Base-by-base conservation (phyloP, 768 basidiomycete genomes). In the Leccinellum luteum region DNA sequence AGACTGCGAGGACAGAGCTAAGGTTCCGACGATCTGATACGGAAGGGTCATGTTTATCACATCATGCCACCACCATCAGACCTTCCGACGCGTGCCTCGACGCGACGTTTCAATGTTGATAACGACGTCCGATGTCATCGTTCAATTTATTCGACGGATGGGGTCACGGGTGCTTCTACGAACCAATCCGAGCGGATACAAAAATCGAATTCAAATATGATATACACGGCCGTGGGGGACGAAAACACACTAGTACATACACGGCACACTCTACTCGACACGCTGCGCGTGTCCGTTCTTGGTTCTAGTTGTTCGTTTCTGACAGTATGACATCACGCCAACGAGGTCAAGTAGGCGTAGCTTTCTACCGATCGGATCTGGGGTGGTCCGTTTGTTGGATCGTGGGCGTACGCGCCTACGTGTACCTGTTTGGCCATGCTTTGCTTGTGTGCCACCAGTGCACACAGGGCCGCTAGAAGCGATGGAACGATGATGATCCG, bases 381-480 rank as follows among this genome's bases (percentile, higher is more conserved):
- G 21, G 56, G 48, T 55, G 56, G 51, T 1, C 51, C 48, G 2
- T 51, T 28, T 9, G 51, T 8, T 0, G 25, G 14, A n/a, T 64
- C 64, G 32, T 61, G 54, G 13, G 9, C 27, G 43, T 59, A 55
- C n/a, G 44, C 31, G 12, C 54, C 54, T 3, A 19, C 41, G 41
- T 62, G 59, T n/a, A 3, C 47, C 34, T 55, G 59, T 53, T 59
- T 63, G 28, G 61, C 58, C 23, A 55, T 44, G 27, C 32, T 62
- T 53, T 74, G 69, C 54, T 60, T 67, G 1, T 69, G 61, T 34
- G 71, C 71, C 14, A 74, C 65, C 32, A 94, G 79, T 2, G 94
- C 94, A 64, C 91, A 90, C 41, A 97, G 78, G 43, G 94, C 94
- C 69, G 94, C 94, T 94, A 43, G 19, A 43, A 5, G 59, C 28